These are phyloP conservation scores for Monilinia fructicola DNA, from an alignment of 2,329 filamentous ascomycete species.

Conservation along the genomic window DNA sequence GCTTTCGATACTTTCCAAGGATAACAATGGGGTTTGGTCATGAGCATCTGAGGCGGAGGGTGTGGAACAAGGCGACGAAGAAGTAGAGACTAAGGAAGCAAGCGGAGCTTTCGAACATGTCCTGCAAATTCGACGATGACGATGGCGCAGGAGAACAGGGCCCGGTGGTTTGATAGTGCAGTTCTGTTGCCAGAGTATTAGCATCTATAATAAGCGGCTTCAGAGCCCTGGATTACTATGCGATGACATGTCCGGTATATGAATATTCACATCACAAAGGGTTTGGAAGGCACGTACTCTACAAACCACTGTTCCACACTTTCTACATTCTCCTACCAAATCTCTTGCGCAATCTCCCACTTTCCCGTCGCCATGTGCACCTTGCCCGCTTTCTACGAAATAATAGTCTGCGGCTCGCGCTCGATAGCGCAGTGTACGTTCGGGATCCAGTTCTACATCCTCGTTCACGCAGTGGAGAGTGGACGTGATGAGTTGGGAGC, in stretches of 20 bases:
- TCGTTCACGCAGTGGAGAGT: slow-evolving; percentile 83
- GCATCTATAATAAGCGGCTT: neutral
- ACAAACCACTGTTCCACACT: slow-evolving; percentile 76
- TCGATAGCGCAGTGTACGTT: slow-evolving; percentile 57
- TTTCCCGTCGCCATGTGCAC: slow-evolving; percentile 58
- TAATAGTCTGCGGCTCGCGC: slow-evolving; percentile 58
- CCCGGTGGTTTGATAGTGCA: slow-evolving; percentile 83
- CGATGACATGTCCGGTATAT: neutral
- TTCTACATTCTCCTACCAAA: slow-evolving; percentile 79
- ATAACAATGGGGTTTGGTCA: slow-evolving; percentile 50
- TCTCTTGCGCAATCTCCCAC: slow-evolving; percentile 80
- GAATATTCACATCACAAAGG: slow-evolving; percentile 41
- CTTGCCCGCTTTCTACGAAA: slow-evolving; percentile 56
- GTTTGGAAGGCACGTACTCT: slow-evolving; percentile 59
- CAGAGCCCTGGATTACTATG: neutral
- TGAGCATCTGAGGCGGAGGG: slow-evolving; percentile 5
- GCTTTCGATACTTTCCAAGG: slow-evolving; percentile 40
- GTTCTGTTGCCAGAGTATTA: slow-evolving; percentile 58
- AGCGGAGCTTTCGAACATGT: slow-evolving; percentile 74
- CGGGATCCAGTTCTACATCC: slow-evolving; percentile 52
- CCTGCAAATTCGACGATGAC: slow-evolving; percentile 78
- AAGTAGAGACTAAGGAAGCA: slow-evolving; percentile 45
- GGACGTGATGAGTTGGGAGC: slow-evolving; percentile 67
- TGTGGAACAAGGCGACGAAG: slow-evolving; percentile 6
- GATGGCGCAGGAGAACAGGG: slow-evolving; percentile 62